These are phyloP conservation scores for Leccinum pachyderme DNA, from an alignment of 1,284 basidiomycete genomes.

Conservation along the genomic window DNA sequence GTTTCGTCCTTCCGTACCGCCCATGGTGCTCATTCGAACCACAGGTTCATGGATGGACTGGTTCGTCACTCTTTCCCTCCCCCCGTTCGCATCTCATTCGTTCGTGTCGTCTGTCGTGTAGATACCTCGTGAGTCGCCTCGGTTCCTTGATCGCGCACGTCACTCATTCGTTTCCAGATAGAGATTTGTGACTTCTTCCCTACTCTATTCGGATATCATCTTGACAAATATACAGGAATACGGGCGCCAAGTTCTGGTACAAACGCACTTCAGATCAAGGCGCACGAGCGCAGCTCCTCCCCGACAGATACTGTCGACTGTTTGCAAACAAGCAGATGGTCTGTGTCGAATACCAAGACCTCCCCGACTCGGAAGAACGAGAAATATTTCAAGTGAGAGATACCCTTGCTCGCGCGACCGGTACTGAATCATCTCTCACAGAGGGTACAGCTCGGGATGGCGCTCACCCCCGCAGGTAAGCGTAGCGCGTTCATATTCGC, in stretches of 20 bases:
- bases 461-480: slow-evolving; percentile 65
- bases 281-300: slow-evolving; percentile 38
- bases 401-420: background rate
- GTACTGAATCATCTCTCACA: slow-evolving; percentile 24
- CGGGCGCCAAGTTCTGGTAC: slow-evolving; percentile 55
- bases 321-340: slow-evolving; percentile 70
- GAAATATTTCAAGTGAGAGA: slow-evolving; percentile 72
- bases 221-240: slow-evolving; percentile 18
- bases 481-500: background rate
- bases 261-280: slow-evolving; percentile 24
- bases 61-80: slow-evolving; percentile 38
- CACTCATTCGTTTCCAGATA: slow-evolving; percentile 37
- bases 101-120: slow-evolving; percentile 17
- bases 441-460: slow-evolving; percentile 77
- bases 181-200: slow-evolving; percentile 48
- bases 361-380: slow-evolving; percentile 57
- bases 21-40: slow-evolving; percentile 8
- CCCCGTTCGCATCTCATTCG: slow-evolving; percentile 6
- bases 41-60: slow-evolving; percentile 69
- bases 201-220: no score
- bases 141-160: background rate
- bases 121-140: slow-evolving; percentile 48
- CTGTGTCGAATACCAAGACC: slow-evolving; percentile 68
- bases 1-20: slow-evolving; percentile 9
- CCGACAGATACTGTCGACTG: slow-evolving; percentile 47